phyloP scores from a whole-genome alignment of 2,329 filamentous ascomycete genomes.

The Fusarium multiceps region DNA sequence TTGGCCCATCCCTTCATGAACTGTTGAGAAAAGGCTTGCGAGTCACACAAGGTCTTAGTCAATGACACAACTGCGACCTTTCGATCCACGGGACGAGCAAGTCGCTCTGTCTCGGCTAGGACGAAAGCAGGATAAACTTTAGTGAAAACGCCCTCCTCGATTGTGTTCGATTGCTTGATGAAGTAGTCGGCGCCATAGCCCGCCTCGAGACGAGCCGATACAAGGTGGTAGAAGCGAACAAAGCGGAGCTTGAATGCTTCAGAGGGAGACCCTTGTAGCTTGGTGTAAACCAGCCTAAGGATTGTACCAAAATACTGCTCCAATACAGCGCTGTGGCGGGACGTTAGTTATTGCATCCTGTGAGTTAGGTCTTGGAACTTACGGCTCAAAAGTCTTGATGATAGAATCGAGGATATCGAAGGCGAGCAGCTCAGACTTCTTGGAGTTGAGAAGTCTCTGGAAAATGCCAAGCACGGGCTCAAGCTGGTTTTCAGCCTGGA shows the following conservation, averaged over 20 bases:
- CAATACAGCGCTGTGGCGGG: constrained; percentile 64
- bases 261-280: constrained; percentile 73
- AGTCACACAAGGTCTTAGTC: constrained; percentile 91
- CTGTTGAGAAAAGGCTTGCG: constrained; percentile 81
- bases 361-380: constrained; percentile 52
- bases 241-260: constrained; percentile 90
- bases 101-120: constrained; percentile 87
- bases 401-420: constrained; percentile 92
- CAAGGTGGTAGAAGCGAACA: constrained; percentile 92
- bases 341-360: constrained; percentile 39
- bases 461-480: constrained; percentile 95
- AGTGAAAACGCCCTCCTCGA: constrained; percentile 84
- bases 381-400: constrained; percentile 77
- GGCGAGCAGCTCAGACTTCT: constrained; percentile 84
- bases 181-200: constrained; percentile 95
- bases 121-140: constrained; percentile 89
- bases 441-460: constrained; percentile 85
- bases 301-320: constrained; percentile 84
- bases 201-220: constrained; percentile 80
- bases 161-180: constrained; percentile 81
- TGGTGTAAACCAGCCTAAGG: constrained; percentile 82
- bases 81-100: constrained; percentile 87
- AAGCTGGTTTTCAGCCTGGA: constrained; percentile 82
- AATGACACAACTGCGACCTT: constrained; percentile 94
- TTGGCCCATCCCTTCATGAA: constrained; percentile 92